phyloP scores from a whole-genome alignment of 2,329 filamentous ascomycete genomes.

The Pyricularia grisea region DNA sequence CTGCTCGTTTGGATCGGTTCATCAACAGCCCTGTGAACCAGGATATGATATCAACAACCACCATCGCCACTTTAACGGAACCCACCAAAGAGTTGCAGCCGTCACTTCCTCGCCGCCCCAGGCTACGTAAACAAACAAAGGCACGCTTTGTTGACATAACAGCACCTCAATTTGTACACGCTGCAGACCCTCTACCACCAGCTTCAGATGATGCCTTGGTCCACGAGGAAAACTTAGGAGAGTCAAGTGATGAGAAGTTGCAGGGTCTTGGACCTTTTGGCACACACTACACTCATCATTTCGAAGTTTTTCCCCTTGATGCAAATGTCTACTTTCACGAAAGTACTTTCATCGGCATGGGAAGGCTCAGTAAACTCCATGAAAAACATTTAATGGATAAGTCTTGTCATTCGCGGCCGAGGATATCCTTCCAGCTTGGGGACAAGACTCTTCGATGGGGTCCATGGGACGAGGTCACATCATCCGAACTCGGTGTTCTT shows the following conservation, averaged over 20 bases:
- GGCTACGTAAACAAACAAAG: conserved; percentile 31
- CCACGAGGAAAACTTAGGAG: conserved; percentile 11
- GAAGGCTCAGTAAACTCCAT: conserved; percentile 31
- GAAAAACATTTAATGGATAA: conserved; percentile 18
- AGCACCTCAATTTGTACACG: conserved; percentile 42
- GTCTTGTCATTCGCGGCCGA: conserved; percentile 19
- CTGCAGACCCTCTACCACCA: conserved; percentile 38
- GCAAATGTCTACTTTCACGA: conserved; percentile 48
- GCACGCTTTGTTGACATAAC: conserved; percentile 38
- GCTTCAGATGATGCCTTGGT: conserved; percentile 12
- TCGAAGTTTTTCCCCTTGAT: conserved; percentile 51
- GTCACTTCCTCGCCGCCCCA: conserved; percentile 13
- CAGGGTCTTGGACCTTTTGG: conserved; percentile 50
- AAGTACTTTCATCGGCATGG: conserved; percentile 48
- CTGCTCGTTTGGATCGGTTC: conserved; percentile 26
- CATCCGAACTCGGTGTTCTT: conserved; percentile 53
- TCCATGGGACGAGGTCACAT: conserved; percentile 45
- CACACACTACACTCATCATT: conserved; percentile 51
- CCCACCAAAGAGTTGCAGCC: neutral
- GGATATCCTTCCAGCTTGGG: conserved; percentile 33
- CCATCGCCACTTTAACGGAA: neutral
- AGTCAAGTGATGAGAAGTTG: conserved; percentile 28
- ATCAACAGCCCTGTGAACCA: conserved; percentile 4
- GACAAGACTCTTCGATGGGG: conserved; percentile 43
- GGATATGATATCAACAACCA: neutral